These are phyloP conservation scores for Exophiala xenobiotica DNA, from an alignment of 2,329 filamentous ascomycete species.

Conservation along the genomic window DNA sequence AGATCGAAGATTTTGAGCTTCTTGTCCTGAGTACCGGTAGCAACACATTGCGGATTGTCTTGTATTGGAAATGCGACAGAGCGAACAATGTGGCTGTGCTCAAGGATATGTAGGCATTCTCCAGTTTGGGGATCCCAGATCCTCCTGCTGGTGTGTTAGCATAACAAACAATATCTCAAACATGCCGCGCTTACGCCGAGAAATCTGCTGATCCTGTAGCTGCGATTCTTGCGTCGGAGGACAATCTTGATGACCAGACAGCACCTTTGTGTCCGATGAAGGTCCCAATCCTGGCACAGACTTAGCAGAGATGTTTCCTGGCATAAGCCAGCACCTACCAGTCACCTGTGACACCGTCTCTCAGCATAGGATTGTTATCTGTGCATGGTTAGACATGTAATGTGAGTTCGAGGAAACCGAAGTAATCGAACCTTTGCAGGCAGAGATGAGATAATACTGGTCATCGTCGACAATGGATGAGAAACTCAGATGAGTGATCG, in stretches of 20 bases:
- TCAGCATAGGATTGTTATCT: constrained; percentile 98
- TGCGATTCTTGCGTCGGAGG: constrained; percentile 80
- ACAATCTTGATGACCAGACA: constrained; percentile 92
- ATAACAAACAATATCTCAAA: not conserved
- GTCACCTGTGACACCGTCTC: constrained; percentile 91
- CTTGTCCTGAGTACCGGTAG: constrained; percentile 94
- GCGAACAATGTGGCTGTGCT: constrained; percentile 93
- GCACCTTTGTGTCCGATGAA: constrained; percentile 98
- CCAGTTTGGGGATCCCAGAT: constrained; percentile 97
- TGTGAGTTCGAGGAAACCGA: not conserved
- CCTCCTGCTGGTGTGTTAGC: constrained; percentile 59
- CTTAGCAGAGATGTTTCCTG: constrained; percentile 3
- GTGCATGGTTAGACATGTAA: constrained; percentile 25
- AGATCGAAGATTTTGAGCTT: constrained; percentile 93
- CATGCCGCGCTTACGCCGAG: constrained; percentile 66
- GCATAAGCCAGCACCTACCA: constrained; percentile 57
- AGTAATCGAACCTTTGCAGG: constrained; percentile 71
- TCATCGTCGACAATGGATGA: constrained; percentile 79
- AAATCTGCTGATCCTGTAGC: constrained; percentile 96
- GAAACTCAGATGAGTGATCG: constrained; percentile 88
- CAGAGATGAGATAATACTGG: constrained; percentile 87
- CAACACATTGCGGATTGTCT: constrained; percentile 73
- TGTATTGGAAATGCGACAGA: constrained; percentile 86
- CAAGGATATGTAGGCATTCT: constrained; percentile 79
- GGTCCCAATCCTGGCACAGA: constrained; percentile 71